Conservation (phyloP, 2,329 filamentous ascomycete species). For the Hypoxylon sp. region DNA sequence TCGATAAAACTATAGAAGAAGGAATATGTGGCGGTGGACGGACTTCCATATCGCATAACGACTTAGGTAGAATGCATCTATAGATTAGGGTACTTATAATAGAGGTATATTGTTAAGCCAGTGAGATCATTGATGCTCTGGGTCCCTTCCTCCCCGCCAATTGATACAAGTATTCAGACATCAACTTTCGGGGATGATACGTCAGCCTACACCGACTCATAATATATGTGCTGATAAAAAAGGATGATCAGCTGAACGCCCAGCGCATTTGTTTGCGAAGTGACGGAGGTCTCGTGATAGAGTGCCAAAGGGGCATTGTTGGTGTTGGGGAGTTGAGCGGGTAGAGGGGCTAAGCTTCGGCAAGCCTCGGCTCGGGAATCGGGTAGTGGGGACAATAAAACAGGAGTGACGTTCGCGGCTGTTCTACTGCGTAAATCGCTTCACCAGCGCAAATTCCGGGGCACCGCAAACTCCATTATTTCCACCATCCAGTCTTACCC, state of each 20-base stretch:
- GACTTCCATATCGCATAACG: no score
- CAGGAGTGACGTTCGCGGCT: constrained; percentile 50
- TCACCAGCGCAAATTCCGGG: constrained; percentile 35
- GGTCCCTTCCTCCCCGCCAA: no score
- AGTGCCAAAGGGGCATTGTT: constrained; percentile 5
- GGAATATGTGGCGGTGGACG: no score
- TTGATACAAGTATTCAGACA: no score
- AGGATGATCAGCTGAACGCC: not conserved
- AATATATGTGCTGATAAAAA: not conserved
- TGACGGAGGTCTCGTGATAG: constrained; percentile 32
- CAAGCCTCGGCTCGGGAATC: constrained; percentile 51
- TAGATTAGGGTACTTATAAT: no score
- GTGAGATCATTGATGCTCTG: no score
- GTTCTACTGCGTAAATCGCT: constrained; percentile 22
- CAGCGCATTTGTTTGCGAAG: not conserved
- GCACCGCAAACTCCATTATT: constrained; percentile 32
- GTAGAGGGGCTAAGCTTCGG: constrained; percentile 47
- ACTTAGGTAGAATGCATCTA: no score
- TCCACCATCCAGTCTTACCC: not conserved
- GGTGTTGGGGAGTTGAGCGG: constrained; percentile 24
- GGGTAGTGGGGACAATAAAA: constrained; percentile 39
- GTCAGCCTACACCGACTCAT: not conserved
- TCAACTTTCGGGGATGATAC: not conserved
- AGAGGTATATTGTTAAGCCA: no score
- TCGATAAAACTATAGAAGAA: no score